Conservation (phyloP, 257 asterid species). For the Coffea canephora region DNA sequence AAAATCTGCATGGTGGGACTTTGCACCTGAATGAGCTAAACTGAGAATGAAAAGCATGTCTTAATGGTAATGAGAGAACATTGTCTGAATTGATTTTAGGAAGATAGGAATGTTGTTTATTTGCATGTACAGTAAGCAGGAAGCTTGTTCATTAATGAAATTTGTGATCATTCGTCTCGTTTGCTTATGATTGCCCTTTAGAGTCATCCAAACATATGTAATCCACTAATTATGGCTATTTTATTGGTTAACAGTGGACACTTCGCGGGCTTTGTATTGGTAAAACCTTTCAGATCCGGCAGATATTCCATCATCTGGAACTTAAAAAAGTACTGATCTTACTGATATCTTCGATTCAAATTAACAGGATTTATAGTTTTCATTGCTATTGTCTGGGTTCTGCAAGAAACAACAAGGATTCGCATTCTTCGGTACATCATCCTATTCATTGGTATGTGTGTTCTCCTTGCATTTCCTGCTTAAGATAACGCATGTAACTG, state of each 20-base stretch:
- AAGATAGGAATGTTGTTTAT: not conserved
- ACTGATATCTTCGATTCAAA: conserved; percentile 16
- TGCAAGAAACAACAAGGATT: conserved; percentile 39
- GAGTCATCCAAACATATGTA: not conserved
- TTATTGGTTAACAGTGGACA: conserved; percentile 39
- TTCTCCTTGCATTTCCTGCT: conserved; percentile 8
- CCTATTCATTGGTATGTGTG: conserved; percentile 32
- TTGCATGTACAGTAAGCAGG: not conserved
- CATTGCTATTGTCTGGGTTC: conserved; percentile 37
- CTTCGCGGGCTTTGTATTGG: conserved; percentile 47
- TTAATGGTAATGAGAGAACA: not conserved
- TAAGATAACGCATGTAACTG: not conserved
- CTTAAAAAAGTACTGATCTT: not conserved
- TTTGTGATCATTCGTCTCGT: not conserved
- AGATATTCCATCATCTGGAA: conserved; percentile 14
- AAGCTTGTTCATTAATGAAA: not conserved
- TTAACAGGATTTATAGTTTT: conserved; percentile 36
- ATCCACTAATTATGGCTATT: conserved; percentile 17
- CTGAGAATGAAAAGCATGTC: too few relatives aligned
- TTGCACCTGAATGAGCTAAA: not conserved
- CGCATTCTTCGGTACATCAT: conserved; percentile 44
- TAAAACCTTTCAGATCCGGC: conserved; percentile 15
- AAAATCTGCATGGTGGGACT: not conserved
- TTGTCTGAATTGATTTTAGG: not conserved
- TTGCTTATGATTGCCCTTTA: conserved; percentile 5